Percentiles rank a stretch among this genome's conserved stretches.
phyloP scores from a whole-genome alignment of 1,139 yeast genomes.

The Geotrichum klebahnii region DNA sequence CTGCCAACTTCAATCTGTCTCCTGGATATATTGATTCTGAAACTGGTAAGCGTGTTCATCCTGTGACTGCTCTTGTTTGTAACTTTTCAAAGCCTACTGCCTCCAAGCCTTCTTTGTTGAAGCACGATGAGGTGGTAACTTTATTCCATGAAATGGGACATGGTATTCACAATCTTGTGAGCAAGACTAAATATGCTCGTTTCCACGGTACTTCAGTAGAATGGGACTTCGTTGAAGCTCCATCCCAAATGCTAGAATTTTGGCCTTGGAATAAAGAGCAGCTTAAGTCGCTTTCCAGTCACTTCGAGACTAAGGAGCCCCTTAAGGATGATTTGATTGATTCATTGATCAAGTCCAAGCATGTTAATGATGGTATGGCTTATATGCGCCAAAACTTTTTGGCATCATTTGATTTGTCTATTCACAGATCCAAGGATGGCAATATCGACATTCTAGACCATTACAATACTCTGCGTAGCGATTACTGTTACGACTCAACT shows the following conservation, averaged over 20 bases:
- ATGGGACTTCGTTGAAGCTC: conserved; percentile 86
- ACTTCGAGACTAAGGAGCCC: conserved; percentile 55
- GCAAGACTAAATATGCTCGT: conserved; percentile 58
- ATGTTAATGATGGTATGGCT: conserved; percentile 68
- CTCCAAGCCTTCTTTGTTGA: conserved; percentile 68
- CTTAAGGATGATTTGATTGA: conserved; percentile 58
- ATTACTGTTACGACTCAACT: conserved; percentile 50
- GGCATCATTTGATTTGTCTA: conserved; percentile 68
- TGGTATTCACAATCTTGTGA: conserved; percentile 75
- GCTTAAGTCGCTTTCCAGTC: conserved; percentile 57
- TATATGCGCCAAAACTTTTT: conserved; percentile 73
- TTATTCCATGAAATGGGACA: conserved; percentile 90
- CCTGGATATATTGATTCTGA: conserved; percentile 59
- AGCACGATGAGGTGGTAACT: conserved; percentile 75
- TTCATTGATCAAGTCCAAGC: conserved; percentile 61
- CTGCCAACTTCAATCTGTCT: conserved; percentile 70
- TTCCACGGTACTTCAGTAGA: conserved; percentile 75
- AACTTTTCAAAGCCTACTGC: conserved; percentile 75
- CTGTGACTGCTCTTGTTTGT: conserved; percentile 76
- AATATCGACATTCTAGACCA: conserved; percentile 47
- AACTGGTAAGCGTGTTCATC: conserved; percentile 52
- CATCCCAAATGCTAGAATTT: conserved; percentile 83
- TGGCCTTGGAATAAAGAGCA: conserved; percentile 78
- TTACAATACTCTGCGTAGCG: conserved; percentile 64
- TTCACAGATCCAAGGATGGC: conserved; percentile 53